Conservation (phyloP, 1,284 basidiomycete species). For the Mycocalia duriaeana region DNA sequence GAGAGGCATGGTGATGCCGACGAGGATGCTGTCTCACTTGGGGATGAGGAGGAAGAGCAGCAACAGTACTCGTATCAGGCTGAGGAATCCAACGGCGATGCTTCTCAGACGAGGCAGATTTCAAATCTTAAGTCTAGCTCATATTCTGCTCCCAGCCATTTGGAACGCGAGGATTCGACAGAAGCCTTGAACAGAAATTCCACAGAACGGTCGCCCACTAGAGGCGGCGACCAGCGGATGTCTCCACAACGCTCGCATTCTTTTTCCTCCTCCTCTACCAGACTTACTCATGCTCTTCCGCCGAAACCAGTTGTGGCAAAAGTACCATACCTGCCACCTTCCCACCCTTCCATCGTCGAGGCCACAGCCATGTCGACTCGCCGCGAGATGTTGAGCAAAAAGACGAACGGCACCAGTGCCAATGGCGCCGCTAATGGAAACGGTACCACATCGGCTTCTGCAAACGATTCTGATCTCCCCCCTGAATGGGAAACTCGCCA, state of each 20-base stretch:
- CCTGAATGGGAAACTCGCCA: constrained; percentile 57
- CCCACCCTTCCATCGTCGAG: constrained; percentile 51
- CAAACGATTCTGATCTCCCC: constrained; percentile 38
- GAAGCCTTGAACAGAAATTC: too few species aligned
- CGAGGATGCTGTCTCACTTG: constrained; percentile 62
- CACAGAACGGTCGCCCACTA: too few species aligned
- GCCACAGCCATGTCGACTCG: constrained; percentile 51
- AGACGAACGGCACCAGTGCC: constrained; percentile 11
- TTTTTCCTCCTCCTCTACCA: constrained; percentile 19
- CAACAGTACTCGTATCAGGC: constrained; percentile 20
- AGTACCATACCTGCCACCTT: constrained; percentile 49
- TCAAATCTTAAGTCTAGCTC: too few species aligned
- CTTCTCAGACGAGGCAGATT: background rate
- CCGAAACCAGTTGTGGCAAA: constrained; percentile 60
- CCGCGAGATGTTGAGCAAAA: background rate
- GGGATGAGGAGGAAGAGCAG: constrained; percentile 58
- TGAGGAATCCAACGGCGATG: constrained; percentile 8
- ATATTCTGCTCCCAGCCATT: background rate
- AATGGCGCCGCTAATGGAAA: constrained; percentile 24
- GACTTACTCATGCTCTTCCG: constrained; percentile 61
- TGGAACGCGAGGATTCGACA: background rate
- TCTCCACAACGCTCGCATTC: constrained; percentile 24
- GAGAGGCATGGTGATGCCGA: constrained; percentile 41
- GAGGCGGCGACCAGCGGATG: background rate
- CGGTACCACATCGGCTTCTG: constrained; percentile 14